phyloP scores from a whole-genome alignment of 2,329 filamentous ascomycete species.

The Fusarium anthophilum region DNA sequence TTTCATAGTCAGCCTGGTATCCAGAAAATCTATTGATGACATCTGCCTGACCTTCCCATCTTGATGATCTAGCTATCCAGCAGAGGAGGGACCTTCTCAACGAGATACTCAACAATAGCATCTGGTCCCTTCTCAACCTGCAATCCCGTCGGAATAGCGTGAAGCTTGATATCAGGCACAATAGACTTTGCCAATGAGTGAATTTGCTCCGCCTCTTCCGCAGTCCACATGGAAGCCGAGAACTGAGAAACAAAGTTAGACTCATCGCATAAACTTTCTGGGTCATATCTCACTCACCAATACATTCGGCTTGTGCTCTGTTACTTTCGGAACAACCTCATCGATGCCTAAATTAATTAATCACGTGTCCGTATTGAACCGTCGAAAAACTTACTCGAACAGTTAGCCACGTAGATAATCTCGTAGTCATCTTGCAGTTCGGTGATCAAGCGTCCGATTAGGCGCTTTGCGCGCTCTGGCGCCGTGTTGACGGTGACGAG shows the following conservation, averaged over 20 bases:
- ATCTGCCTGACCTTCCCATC: accelerated
- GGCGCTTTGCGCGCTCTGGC: constrained; percentile 6
- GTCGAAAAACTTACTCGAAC: background rate
- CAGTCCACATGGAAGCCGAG: constrained; percentile 12
- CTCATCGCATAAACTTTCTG: accelerated
- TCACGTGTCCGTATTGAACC: accelerated
- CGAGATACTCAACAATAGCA: constrained; percentile 12
- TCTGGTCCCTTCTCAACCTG: constrained; percentile 8
- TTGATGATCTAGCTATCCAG: background rate
- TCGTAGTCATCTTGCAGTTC: constrained; percentile 7
- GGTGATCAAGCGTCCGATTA: constrained; percentile 3
- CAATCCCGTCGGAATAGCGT: constrained; percentile 6
- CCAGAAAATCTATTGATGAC: accelerated
- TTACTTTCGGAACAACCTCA: constrained; percentile 12
- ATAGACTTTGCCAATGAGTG: constrained; percentile 16
- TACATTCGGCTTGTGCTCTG: constrained; percentile 1
- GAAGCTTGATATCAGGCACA: constrained; percentile 2
- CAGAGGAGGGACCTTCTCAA: constrained; percentile 12
- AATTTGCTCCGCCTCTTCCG: constrained; percentile 5
- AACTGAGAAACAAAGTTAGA: background rate
- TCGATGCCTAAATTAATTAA: background rate
- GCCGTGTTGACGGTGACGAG: constrained; percentile 7
- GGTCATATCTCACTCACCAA: background rate
- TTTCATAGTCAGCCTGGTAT: background rate
- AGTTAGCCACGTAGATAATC: constrained; percentile 11